A percentile compares a stretch with the other conserved stretches of the same genome.
These are phyloP conservation scores for Yamadazyma conglobata DNA, from an alignment of 1,139 yeast genomes.

Conservation along the genomic window DNA sequence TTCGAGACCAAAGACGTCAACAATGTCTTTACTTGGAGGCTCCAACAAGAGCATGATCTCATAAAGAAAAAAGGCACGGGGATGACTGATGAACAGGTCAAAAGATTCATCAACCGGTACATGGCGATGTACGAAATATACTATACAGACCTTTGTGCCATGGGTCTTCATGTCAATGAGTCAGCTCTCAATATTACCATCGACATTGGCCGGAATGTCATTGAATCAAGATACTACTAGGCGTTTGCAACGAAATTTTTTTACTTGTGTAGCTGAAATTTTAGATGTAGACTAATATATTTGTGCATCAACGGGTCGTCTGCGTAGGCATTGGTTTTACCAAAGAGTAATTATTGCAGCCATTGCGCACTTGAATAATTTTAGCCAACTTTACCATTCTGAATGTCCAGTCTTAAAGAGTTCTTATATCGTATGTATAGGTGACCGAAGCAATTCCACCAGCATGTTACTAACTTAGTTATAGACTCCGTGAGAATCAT, in stretches of 20 bases:
- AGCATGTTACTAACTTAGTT: no score
- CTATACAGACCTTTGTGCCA: constrained; percentile 34
- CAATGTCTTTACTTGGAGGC: constrained; percentile 78
- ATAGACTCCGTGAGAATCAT: no score
- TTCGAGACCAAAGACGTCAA: constrained; percentile 51
- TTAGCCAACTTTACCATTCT: no score
- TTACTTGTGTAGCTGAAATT: no score
- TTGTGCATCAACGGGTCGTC: no score
- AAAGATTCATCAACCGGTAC: constrained; percentile 69
- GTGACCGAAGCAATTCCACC: constrained; percentile 11
- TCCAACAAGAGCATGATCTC: constrained; percentile 76
- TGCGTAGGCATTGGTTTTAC: no score
- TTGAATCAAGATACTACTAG: not conserved
- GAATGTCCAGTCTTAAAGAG: constrained; percentile 40
- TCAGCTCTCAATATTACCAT: constrained; percentile 6
- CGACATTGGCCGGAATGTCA: constrained; percentile 4
- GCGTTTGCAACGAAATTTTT: no score
- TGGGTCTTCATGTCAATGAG: not conserved
- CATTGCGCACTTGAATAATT: no score
- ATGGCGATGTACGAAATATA: constrained; percentile 82
- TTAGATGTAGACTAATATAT: no score
- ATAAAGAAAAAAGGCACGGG: constrained; percentile 58
- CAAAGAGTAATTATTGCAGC: no score
- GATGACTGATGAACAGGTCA: constrained; percentile 73
- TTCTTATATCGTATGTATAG: constrained; percentile 38